phyloP scores from a whole-genome alignment of 202 grass and related monocot species.

The Thinopyrum obtusiflorum region DNA sequence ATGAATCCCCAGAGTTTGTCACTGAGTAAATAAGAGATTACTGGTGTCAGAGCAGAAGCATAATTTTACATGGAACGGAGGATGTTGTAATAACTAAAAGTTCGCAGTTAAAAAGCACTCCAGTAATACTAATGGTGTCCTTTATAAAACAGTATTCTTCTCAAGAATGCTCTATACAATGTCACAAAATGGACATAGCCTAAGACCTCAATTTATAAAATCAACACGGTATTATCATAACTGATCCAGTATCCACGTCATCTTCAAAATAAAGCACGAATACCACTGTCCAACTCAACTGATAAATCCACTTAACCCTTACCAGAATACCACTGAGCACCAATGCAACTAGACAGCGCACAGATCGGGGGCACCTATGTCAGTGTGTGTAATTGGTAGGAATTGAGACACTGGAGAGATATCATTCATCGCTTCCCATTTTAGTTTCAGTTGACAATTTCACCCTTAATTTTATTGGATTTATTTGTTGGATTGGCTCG shows the following conservation, averaged over 20 bases:
- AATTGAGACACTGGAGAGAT: neutral
- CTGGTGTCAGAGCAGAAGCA: slow-evolving; percentile 23
- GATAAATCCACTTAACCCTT: neutral
- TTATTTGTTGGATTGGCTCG: neutral
- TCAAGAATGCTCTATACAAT: neutral
- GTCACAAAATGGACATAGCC: neutral
- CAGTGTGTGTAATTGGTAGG: no score
- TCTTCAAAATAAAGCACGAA: neutral
- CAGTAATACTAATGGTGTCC: neutral
- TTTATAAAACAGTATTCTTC: neutral
- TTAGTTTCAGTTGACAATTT: neutral
- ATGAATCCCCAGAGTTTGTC: slow-evolving; percentile 29
- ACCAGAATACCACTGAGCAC: neutral
- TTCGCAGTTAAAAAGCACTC: neutral
- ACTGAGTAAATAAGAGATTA: slow-evolving; percentile 40
- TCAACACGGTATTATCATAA: neutral
- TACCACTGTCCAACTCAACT: no score
- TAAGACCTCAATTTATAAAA: neutral
- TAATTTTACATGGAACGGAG: neutral
- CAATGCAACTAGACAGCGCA: neutral
- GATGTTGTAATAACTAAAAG: neutral
- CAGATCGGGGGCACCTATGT: neutral
- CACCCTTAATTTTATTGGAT: neutral
- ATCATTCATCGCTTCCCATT: neutral
- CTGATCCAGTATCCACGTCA: neutral